phyloP scores from a whole-genome alignment of 2,329 filamentous ascomycete species.

The Xylariales sp. region DNA sequence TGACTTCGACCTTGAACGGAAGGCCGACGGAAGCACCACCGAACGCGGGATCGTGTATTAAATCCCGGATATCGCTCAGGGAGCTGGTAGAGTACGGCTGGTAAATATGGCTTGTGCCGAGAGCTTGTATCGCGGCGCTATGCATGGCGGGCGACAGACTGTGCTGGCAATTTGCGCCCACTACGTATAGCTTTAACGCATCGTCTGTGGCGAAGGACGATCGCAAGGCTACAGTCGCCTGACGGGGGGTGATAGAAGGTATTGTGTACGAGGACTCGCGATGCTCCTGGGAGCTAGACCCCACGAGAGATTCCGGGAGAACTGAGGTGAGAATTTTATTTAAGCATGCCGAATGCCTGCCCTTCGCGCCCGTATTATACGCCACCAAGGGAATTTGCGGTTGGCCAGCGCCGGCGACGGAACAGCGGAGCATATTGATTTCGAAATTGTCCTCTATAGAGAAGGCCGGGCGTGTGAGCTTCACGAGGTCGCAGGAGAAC shows the following conservation, averaged over 20 bases:
- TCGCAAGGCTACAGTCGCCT: conserved; percentile 74
- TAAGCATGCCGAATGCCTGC: conserved; percentile 73
- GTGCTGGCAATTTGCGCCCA: conserved; percentile 78
- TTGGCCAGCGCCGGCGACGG: conserved; percentile 57
- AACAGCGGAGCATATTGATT: conserved; percentile 65
- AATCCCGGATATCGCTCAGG: conserved; percentile 70
- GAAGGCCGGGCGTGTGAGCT: conserved; percentile 68
- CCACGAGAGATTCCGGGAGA: conserved; percentile 56
- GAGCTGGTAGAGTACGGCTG: conserved; percentile 71
- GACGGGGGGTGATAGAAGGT: conserved; percentile 66
- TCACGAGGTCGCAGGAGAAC: conserved; percentile 71
- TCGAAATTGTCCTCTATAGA: conserved; percentile 72
- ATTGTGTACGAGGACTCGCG: conserved; percentile 45
- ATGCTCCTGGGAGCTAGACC: conserved; percentile 33
- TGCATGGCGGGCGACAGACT: conserved; percentile 84
- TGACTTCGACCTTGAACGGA: conserved; percentile 80
- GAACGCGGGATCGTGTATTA: conserved; percentile 74
- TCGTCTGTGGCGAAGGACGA: conserved; percentile 72
- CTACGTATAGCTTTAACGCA: conserved; percentile 77
- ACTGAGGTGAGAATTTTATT: conserved; percentile 74
- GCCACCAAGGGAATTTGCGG: conserved; percentile 66
- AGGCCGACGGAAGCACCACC: conserved; percentile 78
- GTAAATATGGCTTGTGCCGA: conserved; percentile 77
- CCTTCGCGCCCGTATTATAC: conserved; percentile 73
- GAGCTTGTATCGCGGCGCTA: conserved; percentile 73